Evolutionary conservation across 352 stramenopile species (phyloP).

Genomic region (Pythium diclinum): DNA sequence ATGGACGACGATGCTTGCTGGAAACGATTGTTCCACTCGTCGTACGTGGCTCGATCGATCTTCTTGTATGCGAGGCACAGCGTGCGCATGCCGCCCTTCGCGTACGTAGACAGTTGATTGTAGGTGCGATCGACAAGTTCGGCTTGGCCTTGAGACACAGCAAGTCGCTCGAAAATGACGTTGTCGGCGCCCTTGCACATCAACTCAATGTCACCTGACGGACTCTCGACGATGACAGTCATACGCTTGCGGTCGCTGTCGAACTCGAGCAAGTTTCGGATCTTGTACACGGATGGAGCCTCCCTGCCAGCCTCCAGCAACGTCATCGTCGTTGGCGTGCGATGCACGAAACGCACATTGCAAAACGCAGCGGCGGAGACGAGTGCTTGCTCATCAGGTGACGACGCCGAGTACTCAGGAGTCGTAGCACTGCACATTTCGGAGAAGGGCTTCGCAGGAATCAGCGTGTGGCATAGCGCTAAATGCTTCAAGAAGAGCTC

Average conservation of each 20-base stretch:
- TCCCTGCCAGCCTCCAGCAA: constrained; percentile 44
- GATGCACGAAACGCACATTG: constrained; percentile 77
- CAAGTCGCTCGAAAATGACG: constrained; percentile 72
- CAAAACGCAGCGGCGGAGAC: constrained; percentile 71
- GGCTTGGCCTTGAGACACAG: constrained; percentile 2
- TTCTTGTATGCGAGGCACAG: constrained; percentile 68
- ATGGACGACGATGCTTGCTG: constrained; percentile 53
- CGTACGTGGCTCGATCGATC: constrained; percentile 47
- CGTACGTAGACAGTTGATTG: constrained; percentile 62
- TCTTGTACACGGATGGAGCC: constrained; percentile 62
- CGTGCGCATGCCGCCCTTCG: constrained; percentile 73
- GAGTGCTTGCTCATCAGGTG: constrained; percentile 76
- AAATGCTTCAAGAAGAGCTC: constrained; percentile 69
- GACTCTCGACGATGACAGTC: constrained; percentile 92
- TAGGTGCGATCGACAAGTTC: constrained; percentile 38
- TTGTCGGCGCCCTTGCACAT: constrained; percentile 82
- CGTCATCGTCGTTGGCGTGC: constrained; percentile 55
- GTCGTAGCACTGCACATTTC: constrained; percentile 76
- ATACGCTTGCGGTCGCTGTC: constrained; percentile 97
- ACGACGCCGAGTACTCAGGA: constrained; percentile 78
- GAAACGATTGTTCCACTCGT: constrained; percentile 59
- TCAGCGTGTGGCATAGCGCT: constrained; percentile 76
- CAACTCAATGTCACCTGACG: constrained; percentile 51
- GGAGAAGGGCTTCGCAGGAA: constrained; percentile 59
- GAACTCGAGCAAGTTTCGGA: constrained; percentile 96